Evolutionary conservation across 306 rosid genomes (phyloP).

Genomic region (Pachyrhizus erosus): DNA sequence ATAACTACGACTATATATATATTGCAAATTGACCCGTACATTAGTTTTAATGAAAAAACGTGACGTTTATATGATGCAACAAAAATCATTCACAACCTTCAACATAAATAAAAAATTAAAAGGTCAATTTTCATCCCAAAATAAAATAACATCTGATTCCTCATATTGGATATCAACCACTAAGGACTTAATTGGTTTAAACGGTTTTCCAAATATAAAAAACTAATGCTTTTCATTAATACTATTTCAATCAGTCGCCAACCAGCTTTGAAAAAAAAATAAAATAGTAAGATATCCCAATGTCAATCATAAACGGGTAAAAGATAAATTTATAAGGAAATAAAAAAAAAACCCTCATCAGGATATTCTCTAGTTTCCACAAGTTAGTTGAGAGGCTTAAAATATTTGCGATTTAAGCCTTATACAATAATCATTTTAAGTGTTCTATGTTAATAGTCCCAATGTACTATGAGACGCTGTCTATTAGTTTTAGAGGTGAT

Average conservation of each 20-base stretch:
- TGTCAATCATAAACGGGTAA: neutral
- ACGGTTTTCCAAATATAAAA: neutral
- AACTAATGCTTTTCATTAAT: neutral
- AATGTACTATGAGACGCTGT: too few species aligned
- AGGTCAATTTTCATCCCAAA: neutral
- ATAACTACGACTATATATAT: neutral
- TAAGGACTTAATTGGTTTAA: neutral
- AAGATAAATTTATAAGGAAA: neutral
- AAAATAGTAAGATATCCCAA: neutral
- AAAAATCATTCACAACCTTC: neutral
- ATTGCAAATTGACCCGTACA: neutral
- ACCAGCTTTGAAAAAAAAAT: neutral
- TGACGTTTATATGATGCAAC: neutral
- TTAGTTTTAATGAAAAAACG: neutral
- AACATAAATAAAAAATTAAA: neutral
- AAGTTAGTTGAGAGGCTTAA: too few species aligned
- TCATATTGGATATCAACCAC: neutral
- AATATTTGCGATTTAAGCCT: too few species aligned
- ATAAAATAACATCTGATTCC: neutral
- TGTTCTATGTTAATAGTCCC: too few species aligned
- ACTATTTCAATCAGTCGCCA: neutral
- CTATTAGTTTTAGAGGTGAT: too few species aligned
- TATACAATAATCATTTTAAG: too few species aligned
- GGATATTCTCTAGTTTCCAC: neutral
- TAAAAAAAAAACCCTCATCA: neutral